A percentile compares a stretch with the other conserved stretches of the same genome.
Evolutionary conservation across 2,329 filamentous ascomycete genomes (phyloP).

Genomic region (Sporothrix mexicana): DNA sequence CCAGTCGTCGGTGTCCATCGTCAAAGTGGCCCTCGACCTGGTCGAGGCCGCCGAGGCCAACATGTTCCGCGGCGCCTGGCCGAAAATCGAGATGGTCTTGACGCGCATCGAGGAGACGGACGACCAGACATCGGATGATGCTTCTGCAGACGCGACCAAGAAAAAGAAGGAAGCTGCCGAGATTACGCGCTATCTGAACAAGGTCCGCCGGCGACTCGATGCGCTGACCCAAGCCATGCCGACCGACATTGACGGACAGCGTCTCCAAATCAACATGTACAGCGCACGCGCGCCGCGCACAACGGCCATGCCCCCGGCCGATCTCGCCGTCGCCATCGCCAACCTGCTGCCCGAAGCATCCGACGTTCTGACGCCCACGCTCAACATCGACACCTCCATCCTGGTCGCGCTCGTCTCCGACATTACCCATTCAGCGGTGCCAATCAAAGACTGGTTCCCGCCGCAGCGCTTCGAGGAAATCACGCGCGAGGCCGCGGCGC

Average conservation of each 20-base stretch:
- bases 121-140: slow-evolving; percentile 37
- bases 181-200: slow-evolving; percentile 42
- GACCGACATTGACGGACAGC: slow-evolving; percentile 36
- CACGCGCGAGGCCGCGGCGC: slow-evolving; percentile 65
- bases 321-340: slow-evolving; percentile 38
- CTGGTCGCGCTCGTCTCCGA: slow-evolving; percentile 76
- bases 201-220: slow-evolving; percentile 34
- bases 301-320: slow-evolving; percentile 35
- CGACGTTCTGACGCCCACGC: slow-evolving; percentile 42
- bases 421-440: slow-evolving; percentile 63
- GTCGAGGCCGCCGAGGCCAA: slow-evolving; percentile 43
- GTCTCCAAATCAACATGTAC: slow-evolving; percentile 40
- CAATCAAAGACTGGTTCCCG: slow-evolving; percentile 53
- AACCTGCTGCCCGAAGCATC: slow-evolving; percentile 39
- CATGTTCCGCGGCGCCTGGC: slow-evolving; percentile 40
- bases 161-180: slow-evolving; percentile 29
- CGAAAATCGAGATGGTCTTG: slow-evolving; percentile 41
- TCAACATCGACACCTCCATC: slow-evolving; percentile 72
- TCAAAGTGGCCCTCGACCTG: slow-evolving; percentile 41
- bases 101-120: slow-evolving; percentile 41
- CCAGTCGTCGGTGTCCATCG: slow-evolving; percentile 37
- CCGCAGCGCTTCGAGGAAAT: slow-evolving; percentile 68
- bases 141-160: slow-evolving; percentile 31
- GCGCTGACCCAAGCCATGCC: neutral
- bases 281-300: slow-evolving; percentile 41